Conservation (phyloP, 2,329 filamentous ascomycete genomes). For the Cercospora sojina region DNA sequence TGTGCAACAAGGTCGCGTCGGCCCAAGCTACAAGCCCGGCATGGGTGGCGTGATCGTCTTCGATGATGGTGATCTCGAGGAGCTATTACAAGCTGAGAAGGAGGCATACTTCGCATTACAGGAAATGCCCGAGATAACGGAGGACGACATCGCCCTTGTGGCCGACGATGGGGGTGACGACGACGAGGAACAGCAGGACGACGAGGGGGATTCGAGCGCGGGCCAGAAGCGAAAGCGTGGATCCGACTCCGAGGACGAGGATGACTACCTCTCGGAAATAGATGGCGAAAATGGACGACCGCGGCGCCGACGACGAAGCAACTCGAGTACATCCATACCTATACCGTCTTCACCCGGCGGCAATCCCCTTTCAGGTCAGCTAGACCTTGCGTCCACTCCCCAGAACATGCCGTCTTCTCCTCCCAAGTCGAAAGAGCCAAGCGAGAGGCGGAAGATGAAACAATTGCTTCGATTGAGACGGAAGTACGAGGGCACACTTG, state of each 20-base stretch:
- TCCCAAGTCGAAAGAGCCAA: conserved; percentile 62
- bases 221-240: conserved; percentile 66
- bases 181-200: conserved; percentile 34
- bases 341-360: conserved; percentile 64
- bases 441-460: conserved; percentile 68
- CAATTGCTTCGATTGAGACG: conserved; percentile 72
- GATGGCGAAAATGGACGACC: conserved; percentile 67
- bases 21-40: conserved; percentile 69
- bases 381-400: conserved; percentile 31
- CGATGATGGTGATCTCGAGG: conserved; percentile 92
- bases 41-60: conserved; percentile 89
- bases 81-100: conserved; percentile 70
- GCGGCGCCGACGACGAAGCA: conserved; percentile 77
- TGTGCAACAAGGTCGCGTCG: conserved; percentile 70
- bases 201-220: conserved; percentile 42
- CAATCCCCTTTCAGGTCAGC: conserved; percentile 35
- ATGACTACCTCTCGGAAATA: conserved; percentile 60
- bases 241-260: conserved; percentile 67
- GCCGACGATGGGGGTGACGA: conserved; percentile 54
- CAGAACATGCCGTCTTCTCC: conserved; percentile 53
- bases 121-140: conserved; percentile 87
- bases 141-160: conserved; percentile 63
- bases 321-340: conserved; percentile 71
- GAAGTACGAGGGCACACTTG: conserved; percentile 73
- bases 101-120: conserved; percentile 82